phyloP scores from a whole-genome alignment of 208 protist species.

The Crithidia mellificae region DNA sequence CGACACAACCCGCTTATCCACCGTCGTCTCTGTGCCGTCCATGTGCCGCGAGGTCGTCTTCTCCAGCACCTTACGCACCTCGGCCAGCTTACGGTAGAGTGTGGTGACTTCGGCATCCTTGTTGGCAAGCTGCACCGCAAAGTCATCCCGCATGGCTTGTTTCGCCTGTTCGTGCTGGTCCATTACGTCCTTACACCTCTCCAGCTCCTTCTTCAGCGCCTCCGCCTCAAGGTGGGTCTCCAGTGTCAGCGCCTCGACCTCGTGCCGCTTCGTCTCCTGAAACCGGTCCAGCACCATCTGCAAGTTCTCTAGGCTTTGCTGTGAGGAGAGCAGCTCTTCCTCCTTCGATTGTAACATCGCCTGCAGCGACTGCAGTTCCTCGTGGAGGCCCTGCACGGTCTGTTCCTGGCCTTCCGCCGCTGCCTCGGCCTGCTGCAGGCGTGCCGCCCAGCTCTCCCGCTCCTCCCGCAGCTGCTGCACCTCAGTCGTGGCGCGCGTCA shows the following conservation, averaged over 20 bases:
- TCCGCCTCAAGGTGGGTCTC: conserved; percentile 33
- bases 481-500: conserved; percentile 36
- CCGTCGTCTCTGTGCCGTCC: conserved; percentile 47
- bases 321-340: conserved; percentile 32
- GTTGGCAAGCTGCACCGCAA: conserved; percentile 37
- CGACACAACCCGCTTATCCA: conserved; percentile 85
- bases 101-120: conserved; percentile 71
- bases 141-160: neutral
- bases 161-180: conserved; percentile 23
- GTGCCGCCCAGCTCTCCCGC: conserved; percentile 25
- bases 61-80: conserved; percentile 66
- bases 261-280: conserved; percentile 28
- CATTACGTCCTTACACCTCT: neutral
- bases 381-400: conserved; percentile 26
- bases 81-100: conserved; percentile 77
- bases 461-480: conserved; percentile 56
- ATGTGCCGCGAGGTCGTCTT: conserved; percentile 60
- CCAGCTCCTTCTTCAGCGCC: conserved; percentile 27
- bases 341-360: conserved; percentile 30
- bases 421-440: conserved; percentile 17
- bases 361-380: conserved; percentile 48
- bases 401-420: conserved; percentile 20
- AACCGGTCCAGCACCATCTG: conserved; percentile 39
- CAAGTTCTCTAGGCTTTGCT: conserved; percentile 26
- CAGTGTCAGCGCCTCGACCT: conserved; percentile 31